A percentile compares a stretch with the other conserved stretches of the same genome.
These are phyloP conservation scores for Fagopyrum tataricum DNA, from an alignment of 148 eudicot species.

Conservation along the genomic window DNA sequence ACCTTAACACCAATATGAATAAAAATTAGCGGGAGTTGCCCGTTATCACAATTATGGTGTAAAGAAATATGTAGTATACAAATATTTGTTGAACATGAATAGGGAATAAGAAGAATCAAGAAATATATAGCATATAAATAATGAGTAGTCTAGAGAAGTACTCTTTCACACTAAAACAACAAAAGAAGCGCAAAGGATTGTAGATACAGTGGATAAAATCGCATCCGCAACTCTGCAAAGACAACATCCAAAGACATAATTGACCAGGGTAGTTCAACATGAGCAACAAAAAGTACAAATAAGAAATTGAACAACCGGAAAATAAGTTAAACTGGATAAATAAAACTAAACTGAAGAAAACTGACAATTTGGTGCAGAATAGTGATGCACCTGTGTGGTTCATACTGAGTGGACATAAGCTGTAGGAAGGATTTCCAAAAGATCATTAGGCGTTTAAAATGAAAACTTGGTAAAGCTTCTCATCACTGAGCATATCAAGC, in stretches of 20 bases:
- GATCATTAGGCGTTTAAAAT: constrained; percentile 65
- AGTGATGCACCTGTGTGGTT: constrained; percentile 37
- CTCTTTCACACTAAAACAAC: constrained; percentile 10
- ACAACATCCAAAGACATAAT: constrained; percentile 11
- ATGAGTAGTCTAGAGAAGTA: constrained; percentile 17
- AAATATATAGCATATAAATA: no score
- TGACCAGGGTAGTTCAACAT: constrained; percentile 19
- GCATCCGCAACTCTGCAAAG: no score
- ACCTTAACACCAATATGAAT: no score
- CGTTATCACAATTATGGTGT: no score
- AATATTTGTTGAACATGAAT: no score
- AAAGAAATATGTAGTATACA: no score
- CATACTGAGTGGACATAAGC: constrained; percentile 76
- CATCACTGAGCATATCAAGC: constrained; percentile 98
- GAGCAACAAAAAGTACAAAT: constrained; percentile 19
- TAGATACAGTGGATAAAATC: not conserved
- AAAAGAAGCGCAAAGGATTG: not conserved
- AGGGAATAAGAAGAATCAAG: no score
- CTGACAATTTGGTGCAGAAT: constrained; percentile 8
- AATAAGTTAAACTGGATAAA: constrained; percentile 16
- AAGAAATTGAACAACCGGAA: constrained; percentile 24
- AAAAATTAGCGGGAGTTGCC: no score
- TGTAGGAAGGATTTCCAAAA: constrained; percentile 88
- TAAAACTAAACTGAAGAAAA: constrained; percentile 20
- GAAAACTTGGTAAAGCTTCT: constrained; percentile 81